A percentile compares a stretch with the other conserved stretches of the same genome.
These are phyloP conservation scores for Pezicula neosporulosa DNA, from an alignment of 2,329 filamentous ascomycete genomes.

Conservation along the genomic window DNA sequence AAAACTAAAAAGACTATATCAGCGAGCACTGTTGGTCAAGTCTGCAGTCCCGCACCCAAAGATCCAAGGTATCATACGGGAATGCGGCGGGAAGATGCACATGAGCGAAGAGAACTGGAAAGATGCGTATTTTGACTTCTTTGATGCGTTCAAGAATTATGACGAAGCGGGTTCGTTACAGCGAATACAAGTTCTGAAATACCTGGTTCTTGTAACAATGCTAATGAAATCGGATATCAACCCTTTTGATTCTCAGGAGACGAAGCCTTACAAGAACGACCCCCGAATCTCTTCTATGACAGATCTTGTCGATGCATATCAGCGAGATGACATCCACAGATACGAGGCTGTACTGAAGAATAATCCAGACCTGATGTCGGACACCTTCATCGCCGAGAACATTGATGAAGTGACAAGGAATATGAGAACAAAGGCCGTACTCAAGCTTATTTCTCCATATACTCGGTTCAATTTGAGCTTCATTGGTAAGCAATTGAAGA, in stretches of 20 bases:
- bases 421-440: slow-evolving; percentile 93
- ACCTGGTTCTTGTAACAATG: slow-evolving; percentile 95
- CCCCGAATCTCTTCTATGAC: slow-evolving; percentile 96
- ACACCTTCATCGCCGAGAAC: slow-evolving; percentile 97
- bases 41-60: slow-evolving; percentile 98
- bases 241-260: slow-evolving; percentile 97
- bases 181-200: slow-evolving; percentile 95
- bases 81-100: slow-evolving; percentile 99
- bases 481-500: slow-evolving; percentile 84
- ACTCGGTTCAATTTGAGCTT: slow-evolving; percentile 85
- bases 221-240: slow-evolving; percentile 98
- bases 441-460: slow-evolving; percentile 93
- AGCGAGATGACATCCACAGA: slow-evolving; percentile 86
- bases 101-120: slow-evolving; percentile 99
- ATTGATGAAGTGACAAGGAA: slow-evolving; percentile 98
- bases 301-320: slow-evolving; percentile 92
- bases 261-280: slow-evolving; percentile 95
- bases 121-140: slow-evolving; percentile 94
- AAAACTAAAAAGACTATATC: slow-evolving; percentile 90
- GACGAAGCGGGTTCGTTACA: slow-evolving; percentile 96
- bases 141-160: slow-evolving; percentile 98
- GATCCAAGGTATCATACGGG: slow-evolving; percentile 98
- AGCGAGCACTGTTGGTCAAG: slow-evolving; percentile 84
- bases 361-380: slow-evolving; percentile 84
- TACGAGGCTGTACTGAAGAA: slow-evolving; percentile 86